Evolutionary conservation across 2,329 filamentous ascomycete species (phyloP).

Genomic region (Pseudogymnoascus sp.): DNA sequence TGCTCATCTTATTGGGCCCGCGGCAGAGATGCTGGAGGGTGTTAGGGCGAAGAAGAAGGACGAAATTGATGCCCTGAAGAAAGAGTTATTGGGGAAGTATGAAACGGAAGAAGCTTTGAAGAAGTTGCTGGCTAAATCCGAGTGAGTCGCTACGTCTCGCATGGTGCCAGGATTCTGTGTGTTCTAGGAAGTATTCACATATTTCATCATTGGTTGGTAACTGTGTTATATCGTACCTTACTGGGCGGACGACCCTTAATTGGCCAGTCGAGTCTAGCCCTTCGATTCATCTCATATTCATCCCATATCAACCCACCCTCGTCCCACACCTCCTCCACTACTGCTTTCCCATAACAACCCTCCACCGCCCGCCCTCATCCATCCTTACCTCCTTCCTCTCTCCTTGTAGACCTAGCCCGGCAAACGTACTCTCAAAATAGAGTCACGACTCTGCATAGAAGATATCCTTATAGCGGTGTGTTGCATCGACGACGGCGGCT

Average conservation of each 20-base stretch:
- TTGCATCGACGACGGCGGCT: conserved; percentile 74
- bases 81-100: background rate
- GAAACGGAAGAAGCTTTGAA: background rate
- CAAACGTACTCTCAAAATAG: conserved; percentile 14
- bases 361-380: conserved; percentile 35
- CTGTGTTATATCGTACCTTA: background rate
- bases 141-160: background rate
- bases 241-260: background rate
- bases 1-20: conserved; percentile 8
- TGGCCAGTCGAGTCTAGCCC: background rate
- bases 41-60: conserved; percentile 4
- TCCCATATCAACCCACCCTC: background rate
- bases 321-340: background rate
- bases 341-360: conserved; percentile 24
- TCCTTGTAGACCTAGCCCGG: background rate
- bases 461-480: conserved; percentile 71
- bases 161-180: background rate
- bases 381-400: conserved; percentile 13
- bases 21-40: background rate
- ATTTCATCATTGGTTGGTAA: background rate
- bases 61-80: background rate
- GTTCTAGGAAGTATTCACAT: background rate
- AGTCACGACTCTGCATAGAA: conserved; percentile 51
- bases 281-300: background rate
- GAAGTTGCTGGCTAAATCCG: background rate